These are phyloP conservation scores for Phytophthora brassicae DNA, from an alignment of 352 stramenopile genomes.

Conservation along the genomic window DNA sequence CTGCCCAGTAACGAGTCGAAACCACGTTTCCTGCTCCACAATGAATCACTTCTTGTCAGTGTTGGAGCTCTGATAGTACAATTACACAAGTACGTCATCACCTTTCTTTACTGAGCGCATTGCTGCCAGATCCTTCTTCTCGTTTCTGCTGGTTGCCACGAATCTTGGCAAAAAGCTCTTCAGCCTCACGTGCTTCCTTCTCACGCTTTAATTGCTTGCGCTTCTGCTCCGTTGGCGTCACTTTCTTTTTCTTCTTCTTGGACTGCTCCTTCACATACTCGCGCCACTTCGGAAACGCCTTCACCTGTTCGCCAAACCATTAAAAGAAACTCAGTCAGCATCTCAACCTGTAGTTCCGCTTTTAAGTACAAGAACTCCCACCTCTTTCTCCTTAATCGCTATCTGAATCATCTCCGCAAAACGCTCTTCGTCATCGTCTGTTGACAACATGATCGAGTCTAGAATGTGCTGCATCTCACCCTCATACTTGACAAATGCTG, in stretches of 20 bases:
- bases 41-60: constrained; percentile 6
- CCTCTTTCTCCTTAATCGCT: constrained; percentile 51
- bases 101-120: constrained; percentile 45
- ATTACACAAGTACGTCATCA: constrained; percentile 14
- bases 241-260: constrained; percentile 41
- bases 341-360: no score
- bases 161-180: constrained; percentile 66
- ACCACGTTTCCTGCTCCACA: constrained; percentile 45
- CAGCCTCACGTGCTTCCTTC: constrained; percentile 62
- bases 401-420: constrained; percentile 69
- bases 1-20: constrained; percentile 62
- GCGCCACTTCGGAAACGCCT: constrained; percentile 44
- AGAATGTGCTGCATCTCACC: constrained; percentile 82
- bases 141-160: constrained; percentile 50
- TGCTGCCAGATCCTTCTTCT: constrained; percentile 29
- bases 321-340: neutral
- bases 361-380: no score
- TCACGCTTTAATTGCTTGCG: constrained; percentile 51
- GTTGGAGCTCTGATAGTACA: neutral
- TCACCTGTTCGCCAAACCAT: constrained; percentile 24
- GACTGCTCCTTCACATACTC: constrained; percentile 46
- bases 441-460: constrained; percentile 88
- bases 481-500: constrained; percentile 74
- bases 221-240: constrained; percentile 40
- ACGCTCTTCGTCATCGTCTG: constrained; percentile 72